Evolutionary conservation across 345 rosid species (phyloP), one percentile per base, ranked within the genome.

Genomic region (Salix suchowensis): DNA sequence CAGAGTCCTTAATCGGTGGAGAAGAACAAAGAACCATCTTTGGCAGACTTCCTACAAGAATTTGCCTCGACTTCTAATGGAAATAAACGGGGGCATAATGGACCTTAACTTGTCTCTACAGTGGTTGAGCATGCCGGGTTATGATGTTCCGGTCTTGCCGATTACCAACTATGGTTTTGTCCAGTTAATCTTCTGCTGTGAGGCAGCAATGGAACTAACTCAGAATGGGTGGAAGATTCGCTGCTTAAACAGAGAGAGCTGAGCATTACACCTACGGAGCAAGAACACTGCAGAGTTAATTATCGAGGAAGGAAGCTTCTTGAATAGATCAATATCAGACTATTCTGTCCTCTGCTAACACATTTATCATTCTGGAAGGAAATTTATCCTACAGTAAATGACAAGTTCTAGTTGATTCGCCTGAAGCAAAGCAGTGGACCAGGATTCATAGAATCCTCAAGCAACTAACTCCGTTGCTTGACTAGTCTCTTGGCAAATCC

Each of bases 251-350:
- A 54, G 3, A 54, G 24, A 21, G 61, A 54, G 61, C 26, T 8
- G 23, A 1, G 85, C 82, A 23, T 36, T 88, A 62, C 92, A 89
- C 78, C 71, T 84, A 12, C 86, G 90, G 94, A 87, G 84, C 80
- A 88, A 85, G 80, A 76, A 74, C 58, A 89, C 84, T 30, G 81
- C 72, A 23, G 78, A 66, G 61, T 40, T 86, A 30, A 73, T 65
- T 58, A 82, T 87, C 40, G 87, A 87, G 78, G 80, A 85, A 50
- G 89, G 85, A 67, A 85, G 91, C 74, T 82, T 73, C 14, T 62
- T 80, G 73, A 87, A 71, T 37, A 76, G 79, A 37, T 42, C 85
- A 39, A 52, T 55, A 11, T 55, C 13, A 21, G 24, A 52, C 19
- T 21, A 52, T 55, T 8, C 11, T 55, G 24, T 55, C 61, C 11